Conservation (phyloP, 768 basidiomycete genomes). For the Cyclocybe aegerita region DNA sequence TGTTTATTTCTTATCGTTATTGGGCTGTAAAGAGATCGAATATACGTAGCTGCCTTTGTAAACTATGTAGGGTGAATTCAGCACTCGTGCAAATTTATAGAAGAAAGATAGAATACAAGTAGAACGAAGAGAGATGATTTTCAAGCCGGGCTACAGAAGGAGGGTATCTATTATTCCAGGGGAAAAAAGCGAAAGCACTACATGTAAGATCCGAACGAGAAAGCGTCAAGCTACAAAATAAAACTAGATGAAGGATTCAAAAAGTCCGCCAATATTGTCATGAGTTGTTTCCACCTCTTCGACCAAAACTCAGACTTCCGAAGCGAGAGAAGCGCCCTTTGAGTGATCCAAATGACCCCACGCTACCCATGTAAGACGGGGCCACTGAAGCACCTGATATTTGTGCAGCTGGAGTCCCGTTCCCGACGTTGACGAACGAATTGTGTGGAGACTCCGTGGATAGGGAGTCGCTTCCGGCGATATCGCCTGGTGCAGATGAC, state of each 20-base stretch:
- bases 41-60: no score
- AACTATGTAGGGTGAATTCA: no score
- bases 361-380: slow-evolving; percentile 62
- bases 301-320: slow-evolving; percentile 70
- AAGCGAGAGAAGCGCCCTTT: slow-evolving; percentile 76
- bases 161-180: background rate
- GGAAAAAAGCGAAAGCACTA: background rate
- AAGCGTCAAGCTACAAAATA: slow-evolving; percentile 3
- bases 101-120: background rate
- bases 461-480: slow-evolving; percentile 53
- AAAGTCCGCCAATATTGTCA: slow-evolving; percentile 5
- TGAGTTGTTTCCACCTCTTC: slow-evolving; percentile 31
- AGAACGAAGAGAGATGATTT: slow-evolving; percentile 1
- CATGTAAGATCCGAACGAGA: background rate
- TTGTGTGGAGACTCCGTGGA: slow-evolving; percentile 70
- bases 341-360: slow-evolving; percentile 58
- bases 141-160: background rate
- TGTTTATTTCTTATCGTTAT: no score
- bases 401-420: slow-evolving; percentile 39
- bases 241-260: background rate
- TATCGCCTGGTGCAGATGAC: slow-evolving; percentile 72
- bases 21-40: no score
- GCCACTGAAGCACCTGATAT: slow-evolving; percentile 58
- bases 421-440: slow-evolving; percentile 74
- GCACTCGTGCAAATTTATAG: no score